These are phyloP conservation scores for Sporothrix variecibatus DNA, from an alignment of 2,329 filamentous ascomycete genomes.

Conservation along the genomic window DNA sequence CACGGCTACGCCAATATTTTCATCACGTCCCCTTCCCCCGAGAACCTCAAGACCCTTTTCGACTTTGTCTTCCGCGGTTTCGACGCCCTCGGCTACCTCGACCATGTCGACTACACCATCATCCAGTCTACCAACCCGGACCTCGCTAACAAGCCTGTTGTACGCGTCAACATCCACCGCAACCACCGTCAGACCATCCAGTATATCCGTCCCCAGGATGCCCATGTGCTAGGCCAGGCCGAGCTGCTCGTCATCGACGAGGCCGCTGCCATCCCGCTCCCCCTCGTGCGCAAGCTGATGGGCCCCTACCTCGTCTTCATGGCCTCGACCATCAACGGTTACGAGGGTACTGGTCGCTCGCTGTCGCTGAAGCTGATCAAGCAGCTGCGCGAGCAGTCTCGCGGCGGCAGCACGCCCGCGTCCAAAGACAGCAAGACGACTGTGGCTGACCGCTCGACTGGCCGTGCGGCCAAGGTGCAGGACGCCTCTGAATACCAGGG, in stretches of 20 bases:
- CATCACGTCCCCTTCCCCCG: conserved; percentile 94
- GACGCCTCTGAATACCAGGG: conserved; percentile 63
- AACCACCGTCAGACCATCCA: conserved; percentile 97
- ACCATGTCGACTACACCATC: conserved; percentile 96
- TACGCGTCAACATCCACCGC: conserved; percentile 91
- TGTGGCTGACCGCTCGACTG: conserved; percentile 76
- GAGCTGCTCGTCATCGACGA: conserved; percentile 97
- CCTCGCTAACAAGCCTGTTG: conserved; percentile 93
- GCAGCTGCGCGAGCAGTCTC: conserved; percentile 90
- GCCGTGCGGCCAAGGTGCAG: conserved; percentile 66
- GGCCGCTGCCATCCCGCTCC: conserved; percentile 92
- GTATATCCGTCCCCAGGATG: conserved; percentile 95
- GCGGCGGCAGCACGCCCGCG: conserved; percentile 56
- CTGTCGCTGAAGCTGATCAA: conserved; percentile 96
- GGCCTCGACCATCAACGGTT: conserved; percentile 98
- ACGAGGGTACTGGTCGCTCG: conserved; percentile 94
- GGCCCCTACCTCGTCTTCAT: conserved; percentile 98
- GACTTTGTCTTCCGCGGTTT: conserved; percentile 99
- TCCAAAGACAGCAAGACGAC: conserved; percentile 53
- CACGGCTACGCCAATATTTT: conserved; percentile 99
- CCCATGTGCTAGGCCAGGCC: conserved; percentile 91
- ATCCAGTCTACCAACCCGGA: conserved; percentile 97
- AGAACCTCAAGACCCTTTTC: conserved; percentile 97
- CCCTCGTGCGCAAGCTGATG: conserved; percentile 89
- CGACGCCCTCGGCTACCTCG: conserved; percentile 87